Conservation (phyloP, 495 filamentous ascomycete genomes). For the Pyrenopolyporus hunteri region DNA sequence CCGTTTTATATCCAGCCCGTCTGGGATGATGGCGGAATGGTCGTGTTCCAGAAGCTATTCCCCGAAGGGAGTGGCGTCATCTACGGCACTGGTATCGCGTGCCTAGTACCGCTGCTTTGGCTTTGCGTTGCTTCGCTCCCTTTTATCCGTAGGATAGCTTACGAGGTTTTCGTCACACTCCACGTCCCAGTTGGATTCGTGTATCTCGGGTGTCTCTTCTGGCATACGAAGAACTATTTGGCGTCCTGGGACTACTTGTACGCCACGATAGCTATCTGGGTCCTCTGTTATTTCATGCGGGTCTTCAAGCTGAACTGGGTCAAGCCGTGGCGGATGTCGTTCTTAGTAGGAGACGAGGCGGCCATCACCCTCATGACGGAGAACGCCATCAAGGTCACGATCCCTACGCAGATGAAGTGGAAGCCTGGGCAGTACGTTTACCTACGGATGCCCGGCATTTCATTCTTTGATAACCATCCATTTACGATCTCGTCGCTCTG, state of each 20-base stretch:
- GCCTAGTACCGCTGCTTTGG: conserved; percentile 77
- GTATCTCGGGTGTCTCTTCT: conserved; percentile 87
- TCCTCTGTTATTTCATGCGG: conserved; percentile 65
- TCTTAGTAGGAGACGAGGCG: conserved; percentile 85
- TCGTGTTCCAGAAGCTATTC: conserved; percentile 70
- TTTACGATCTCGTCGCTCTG: conserved; percentile 93
- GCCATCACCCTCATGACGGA: conserved; percentile 86
- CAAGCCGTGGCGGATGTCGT: conserved; percentile 77
- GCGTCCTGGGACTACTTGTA: conserved; percentile 91
- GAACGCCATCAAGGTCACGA: conserved; percentile 90
- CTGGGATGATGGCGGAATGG: conserved; percentile 75
- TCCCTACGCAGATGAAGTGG: conserved; percentile 93
- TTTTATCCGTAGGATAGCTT: conserved; percentile 63
- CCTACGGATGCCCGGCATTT: conserved; percentile 89
- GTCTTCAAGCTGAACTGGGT: conserved; percentile 85
- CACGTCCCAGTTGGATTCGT: conserved; percentile 83
- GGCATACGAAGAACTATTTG: conserved; percentile 93
- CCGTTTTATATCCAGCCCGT: conserved; percentile 91
- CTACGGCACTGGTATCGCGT: conserved; percentile 90
- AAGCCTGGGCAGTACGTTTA: conserved; percentile 94
- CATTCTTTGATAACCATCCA: conserved; percentile 88
- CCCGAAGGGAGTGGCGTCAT: conserved; percentile 65
- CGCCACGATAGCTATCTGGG: conserved; percentile 81
- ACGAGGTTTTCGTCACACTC: conserved; percentile 82
- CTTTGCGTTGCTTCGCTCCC: conserved; percentile 84